Evolutionary conservation across 1,284 basidiomycete genomes (phyloP).

Genomic region (Cutaneotrichosporon curvatum): DNA sequence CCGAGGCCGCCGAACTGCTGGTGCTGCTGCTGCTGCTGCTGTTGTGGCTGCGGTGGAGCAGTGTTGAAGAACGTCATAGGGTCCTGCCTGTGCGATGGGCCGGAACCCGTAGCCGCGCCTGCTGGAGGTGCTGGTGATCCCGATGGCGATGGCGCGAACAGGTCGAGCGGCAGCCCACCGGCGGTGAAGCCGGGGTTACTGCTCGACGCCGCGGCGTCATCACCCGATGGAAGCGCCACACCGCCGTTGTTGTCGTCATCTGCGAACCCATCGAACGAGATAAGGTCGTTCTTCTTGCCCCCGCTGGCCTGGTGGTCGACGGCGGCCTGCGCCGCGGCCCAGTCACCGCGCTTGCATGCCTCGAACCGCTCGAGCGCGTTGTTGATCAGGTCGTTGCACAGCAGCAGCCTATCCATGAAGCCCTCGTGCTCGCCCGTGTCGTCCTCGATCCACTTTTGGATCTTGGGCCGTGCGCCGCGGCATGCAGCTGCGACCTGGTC

Average conservation of each 20-base stretch:
- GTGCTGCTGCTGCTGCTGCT: not conserved
- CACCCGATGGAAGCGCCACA: constrained; percentile 34
- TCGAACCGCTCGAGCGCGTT: constrained; percentile 83
- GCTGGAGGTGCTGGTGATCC: constrained; percentile 20
- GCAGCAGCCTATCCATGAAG: constrained; percentile 85
- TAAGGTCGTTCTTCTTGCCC: constrained; percentile 31
- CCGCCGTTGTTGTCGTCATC: constrained; percentile 31
- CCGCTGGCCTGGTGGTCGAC: not conserved
- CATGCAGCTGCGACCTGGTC: constrained; percentile 90
- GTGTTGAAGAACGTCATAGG: constrained; percentile 45
- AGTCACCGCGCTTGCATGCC: constrained; percentile 86
- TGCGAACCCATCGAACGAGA: constrained; percentile 47
- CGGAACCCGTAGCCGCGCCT: constrained; percentile 8
- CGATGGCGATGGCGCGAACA: constrained; percentile 41
- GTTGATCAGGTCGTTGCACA: constrained; percentile 98
- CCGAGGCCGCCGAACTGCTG: constrained; percentile 11
- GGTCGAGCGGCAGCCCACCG: constrained; percentile 45
- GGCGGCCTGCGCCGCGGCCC: constrained; percentile 32
- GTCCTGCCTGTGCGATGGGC: constrained; percentile 20
- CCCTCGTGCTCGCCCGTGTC: constrained; percentile 65
- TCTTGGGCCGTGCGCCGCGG: constrained; percentile 76
- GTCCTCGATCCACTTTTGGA: constrained; percentile 98
- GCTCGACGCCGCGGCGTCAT: constrained; percentile 17
- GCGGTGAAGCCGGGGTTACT: constrained; percentile 27
- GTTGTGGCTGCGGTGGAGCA: constrained; percentile 11